Evolutionary conservation across 768 basidiomycete genomes (phyloP), one percentile per base, ranked within the genome.

Genomic region (Mycena olivaceomarginata): DNA sequence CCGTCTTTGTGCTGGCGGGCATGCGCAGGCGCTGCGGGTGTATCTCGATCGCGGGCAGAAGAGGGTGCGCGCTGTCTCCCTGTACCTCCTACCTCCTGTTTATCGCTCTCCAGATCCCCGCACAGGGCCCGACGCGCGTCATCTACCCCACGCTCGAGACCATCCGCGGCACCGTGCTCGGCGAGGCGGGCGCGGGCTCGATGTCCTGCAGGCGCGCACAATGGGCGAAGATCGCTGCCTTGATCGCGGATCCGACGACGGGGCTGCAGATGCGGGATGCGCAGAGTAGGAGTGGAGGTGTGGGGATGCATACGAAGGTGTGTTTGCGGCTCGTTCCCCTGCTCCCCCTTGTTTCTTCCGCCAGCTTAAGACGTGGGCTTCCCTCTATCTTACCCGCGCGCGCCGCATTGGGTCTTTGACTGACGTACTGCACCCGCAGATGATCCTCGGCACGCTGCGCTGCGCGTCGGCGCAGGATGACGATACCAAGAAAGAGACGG

Each of bases 241-340:
- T 78, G 70, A 4, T 82, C 51, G 88, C 79, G 0, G 81, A 87
- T 0, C 89, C 86, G 68, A 90, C 89, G 75, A 90, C 91, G 25
- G 84, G 85, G 46, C 85, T 89, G 40, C 82, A 91, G 64, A 93
- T 94, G 81, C 81, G 89, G 75, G 91, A 93, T 78, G 90, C 92
- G 25, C 88, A 88, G 66, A 92, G 92, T 71, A 85, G 89, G 73
- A 88, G 91, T 15, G 94, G 93, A 18, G 83, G 84, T 2, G 89
- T 94, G 12, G 83, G 93, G 81, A 94, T 94, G 93, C 93, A 94
- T 74, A 90, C 92, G n/a, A 94, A 94, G 90, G 60, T 62, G 25
- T 9, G 20, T 31, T 15, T 9, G 25, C 31, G 5, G 10, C 20
- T 59, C 31, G n/a, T 16, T 31, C 31, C 59, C 31, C 37, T 60